Evolutionary conservation across 352 stramenopile species (phyloP).

Genomic region (Globisporangium uncinulatum): DNA sequence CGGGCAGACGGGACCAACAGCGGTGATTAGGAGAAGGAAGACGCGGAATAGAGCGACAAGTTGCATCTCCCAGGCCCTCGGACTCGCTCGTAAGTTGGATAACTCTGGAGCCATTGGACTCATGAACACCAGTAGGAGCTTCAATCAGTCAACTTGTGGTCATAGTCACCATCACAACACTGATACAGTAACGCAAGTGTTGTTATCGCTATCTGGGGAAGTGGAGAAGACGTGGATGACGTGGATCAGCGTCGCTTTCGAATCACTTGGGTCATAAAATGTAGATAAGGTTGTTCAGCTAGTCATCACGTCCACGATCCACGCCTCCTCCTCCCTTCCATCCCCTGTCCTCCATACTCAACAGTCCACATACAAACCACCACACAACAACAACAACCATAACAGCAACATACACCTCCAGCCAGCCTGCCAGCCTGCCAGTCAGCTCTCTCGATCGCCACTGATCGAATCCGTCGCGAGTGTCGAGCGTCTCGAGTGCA

Average conservation of each 20-base stretch:
- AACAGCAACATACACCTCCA: neutral
- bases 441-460: neutral
- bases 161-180: too few species aligned
- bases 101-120: too few species aligned
- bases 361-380: neutral
- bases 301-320: slow-evolving; percentile 15
- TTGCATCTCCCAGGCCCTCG: too few species aligned
- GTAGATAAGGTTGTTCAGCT: slow-evolving; percentile 47
- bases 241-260: slow-evolving; percentile 21
- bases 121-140: too few species aligned
- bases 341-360: neutral
- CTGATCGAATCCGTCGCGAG: slow-evolving; percentile 1
- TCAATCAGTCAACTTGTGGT: too few species aligned
- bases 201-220: too few species aligned
- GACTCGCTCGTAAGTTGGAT: too few species aligned
- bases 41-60: neutral
- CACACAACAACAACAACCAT: neutral
- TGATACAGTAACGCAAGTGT: too few species aligned
- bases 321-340: too few species aligned
- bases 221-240: too few species aligned
- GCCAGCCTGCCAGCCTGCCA: neutral
- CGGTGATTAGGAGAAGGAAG: neutral
- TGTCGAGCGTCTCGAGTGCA: neutral
- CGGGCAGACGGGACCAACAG: too few species aligned
- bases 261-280: slow-evolving; percentile 43